phyloP scores from a whole-genome alignment of 345 rosid genomes.

The sweet orange (Citrus sinensis) region DNA sequence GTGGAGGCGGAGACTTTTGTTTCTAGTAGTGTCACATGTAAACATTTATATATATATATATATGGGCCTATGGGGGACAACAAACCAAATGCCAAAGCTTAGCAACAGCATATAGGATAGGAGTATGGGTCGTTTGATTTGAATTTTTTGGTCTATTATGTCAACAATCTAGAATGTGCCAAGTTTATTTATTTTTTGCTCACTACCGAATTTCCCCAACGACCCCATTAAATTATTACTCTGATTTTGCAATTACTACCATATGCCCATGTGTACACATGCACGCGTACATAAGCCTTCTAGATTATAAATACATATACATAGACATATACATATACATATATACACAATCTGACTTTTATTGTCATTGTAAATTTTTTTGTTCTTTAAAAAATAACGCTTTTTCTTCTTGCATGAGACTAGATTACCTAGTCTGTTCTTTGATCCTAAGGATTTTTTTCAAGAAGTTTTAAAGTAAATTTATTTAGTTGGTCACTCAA shows the following conservation, averaged over 20 bases:
- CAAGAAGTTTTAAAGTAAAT: too few relatives aligned
- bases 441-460: rapidly evolving
- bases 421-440: too few relatives aligned
- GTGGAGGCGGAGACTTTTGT: not conserved
- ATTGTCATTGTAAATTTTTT: too few relatives aligned
- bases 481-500: too few relatives aligned
- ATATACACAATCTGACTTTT: too few relatives aligned
- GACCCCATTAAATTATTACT: not conserved
- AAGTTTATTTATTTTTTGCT: not conserved
- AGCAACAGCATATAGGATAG: not conserved
- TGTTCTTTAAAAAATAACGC: too few relatives aligned
- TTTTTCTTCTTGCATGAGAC: too few relatives aligned
- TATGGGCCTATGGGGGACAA: not conserved
- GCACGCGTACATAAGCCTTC: too few relatives aligned
- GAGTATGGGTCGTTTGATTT: not conserved
- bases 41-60: too few relatives aligned
- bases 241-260: not conserved
- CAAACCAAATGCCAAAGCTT: not conserved
- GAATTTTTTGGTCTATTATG: not conserved
- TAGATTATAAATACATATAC: too few relatives aligned
- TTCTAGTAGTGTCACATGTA: not conserved
- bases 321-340: too few relatives aligned
- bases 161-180: not conserved
- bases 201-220: not conserved
- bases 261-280: too few relatives aligned